Evolutionary conservation across 2,329 filamentous ascomycete genomes (phyloP).

Genomic region (Clonostachys sp.): DNA sequence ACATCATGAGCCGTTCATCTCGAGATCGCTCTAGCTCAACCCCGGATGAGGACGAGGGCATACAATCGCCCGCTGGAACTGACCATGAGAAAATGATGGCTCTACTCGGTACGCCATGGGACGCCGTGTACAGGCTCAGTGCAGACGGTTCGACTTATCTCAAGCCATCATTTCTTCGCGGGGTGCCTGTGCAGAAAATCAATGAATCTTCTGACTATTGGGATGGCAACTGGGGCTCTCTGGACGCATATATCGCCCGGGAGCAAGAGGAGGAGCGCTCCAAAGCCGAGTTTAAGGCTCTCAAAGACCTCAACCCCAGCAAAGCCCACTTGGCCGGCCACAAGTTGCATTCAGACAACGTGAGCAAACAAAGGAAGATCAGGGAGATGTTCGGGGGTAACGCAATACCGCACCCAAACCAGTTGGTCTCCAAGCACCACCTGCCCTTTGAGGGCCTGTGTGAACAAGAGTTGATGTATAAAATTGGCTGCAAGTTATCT

Average conservation of each 20-base stretch:
- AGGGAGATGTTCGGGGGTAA: slow-evolving; percentile 21
- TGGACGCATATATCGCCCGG: slow-evolving; percentile 17
- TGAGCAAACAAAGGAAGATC: slow-evolving; percentile 24
- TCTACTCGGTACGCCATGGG: slow-evolving; percentile 8
- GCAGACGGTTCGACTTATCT: slow-evolving; percentile 13
- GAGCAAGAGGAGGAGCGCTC: slow-evolving; percentile 12
- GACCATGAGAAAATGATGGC: neutral
- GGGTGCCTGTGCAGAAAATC: slow-evolving; percentile 18
- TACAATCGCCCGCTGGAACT: neutral
- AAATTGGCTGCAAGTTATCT: slow-evolving; percentile 22
- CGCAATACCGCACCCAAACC: slow-evolving; percentile 23
- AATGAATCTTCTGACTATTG: slow-evolving; percentile 20
- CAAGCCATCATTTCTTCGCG: slow-evolving; percentile 13
- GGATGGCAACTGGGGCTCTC: slow-evolving; percentile 19
- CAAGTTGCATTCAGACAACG: slow-evolving; percentile 20
- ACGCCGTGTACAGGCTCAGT: slow-evolving; percentile 10
- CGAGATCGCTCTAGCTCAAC: too few relatives aligned
- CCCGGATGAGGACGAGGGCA: too few relatives aligned
- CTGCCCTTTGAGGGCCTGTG: slow-evolving; percentile 23
- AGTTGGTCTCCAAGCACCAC: slow-evolving; percentile 23
- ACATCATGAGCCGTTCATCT: too few relatives aligned
- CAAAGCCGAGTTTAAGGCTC: slow-evolving; percentile 5
- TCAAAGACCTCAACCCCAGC: neutral
- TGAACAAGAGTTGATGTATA: slow-evolving; percentile 26
- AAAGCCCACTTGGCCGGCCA: neutral